These are phyloP conservation scores for Sarcodon sp. DNA, from an alignment of 768 basidiomycete species.

Conservation along the genomic window DNA sequence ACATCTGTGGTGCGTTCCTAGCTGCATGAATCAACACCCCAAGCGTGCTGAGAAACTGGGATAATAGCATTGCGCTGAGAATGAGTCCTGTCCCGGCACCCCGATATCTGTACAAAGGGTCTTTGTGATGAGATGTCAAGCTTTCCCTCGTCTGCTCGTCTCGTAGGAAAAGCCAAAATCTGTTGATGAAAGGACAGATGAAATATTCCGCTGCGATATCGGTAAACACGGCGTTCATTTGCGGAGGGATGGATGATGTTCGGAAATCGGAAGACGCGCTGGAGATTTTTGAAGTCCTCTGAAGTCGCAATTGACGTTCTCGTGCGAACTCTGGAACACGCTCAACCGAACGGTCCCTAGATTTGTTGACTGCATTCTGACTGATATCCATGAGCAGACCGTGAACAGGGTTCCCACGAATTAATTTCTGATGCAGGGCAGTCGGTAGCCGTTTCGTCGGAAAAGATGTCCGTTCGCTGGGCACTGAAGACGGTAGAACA, in stretches of 20 bases:
- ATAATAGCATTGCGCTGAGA: slow-evolving; percentile 63
- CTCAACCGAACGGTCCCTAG: slow-evolving; percentile 37
- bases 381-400: slow-evolving; percentile 53
- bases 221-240: slow-evolving; percentile 30
- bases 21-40: slow-evolving; percentile 75
- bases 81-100: slow-evolving; percentile 76
- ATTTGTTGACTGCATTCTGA: slow-evolving; percentile 46
- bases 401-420: slow-evolving; percentile 35
- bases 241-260: slow-evolving; percentile 1
- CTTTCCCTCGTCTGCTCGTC: slow-evolving; percentile 72
- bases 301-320: slow-evolving; percentile 63
- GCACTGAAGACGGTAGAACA: slow-evolving; percentile 19
- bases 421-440: slow-evolving; percentile 57
- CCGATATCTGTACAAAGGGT: slow-evolving; percentile 43
- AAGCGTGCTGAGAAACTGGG: slow-evolving; percentile 65
- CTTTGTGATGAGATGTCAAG: slow-evolving; percentile 40
- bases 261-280: slow-evolving; percentile 20
- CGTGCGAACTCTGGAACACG: slow-evolving; percentile 51
- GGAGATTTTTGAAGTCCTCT: slow-evolving; percentile 29
- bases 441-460: slow-evolving; percentile 74
- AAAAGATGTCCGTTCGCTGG: slow-evolving; percentile 33
- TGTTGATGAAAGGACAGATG: slow-evolving; percentile 78
- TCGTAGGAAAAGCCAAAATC: slow-evolving; percentile 91
- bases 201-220: slow-evolving; percentile 80
- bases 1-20: slow-evolving; percentile 69